phyloP scores from a whole-genome alignment of 1,284 basidiomycete species.

The Melampsora medusae region DNA sequence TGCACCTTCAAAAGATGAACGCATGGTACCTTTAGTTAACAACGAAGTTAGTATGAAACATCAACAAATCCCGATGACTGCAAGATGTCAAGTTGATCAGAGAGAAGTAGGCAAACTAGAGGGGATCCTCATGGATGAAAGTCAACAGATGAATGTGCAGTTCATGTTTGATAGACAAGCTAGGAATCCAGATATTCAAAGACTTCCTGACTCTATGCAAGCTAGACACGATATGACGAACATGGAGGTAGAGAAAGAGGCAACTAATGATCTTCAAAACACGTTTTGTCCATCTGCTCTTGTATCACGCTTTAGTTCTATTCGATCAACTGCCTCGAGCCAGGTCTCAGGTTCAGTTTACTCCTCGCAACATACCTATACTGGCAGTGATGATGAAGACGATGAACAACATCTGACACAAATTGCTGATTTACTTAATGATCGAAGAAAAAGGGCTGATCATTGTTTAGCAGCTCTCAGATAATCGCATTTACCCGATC shows the following conservation, averaged over 20 bases:
- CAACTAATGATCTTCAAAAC: no score
- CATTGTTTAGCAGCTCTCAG: neutral
- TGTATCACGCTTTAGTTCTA: neutral
- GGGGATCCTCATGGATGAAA: neutral
- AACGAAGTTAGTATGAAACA: neutral
- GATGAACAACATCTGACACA: neutral
- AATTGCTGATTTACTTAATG: neutral
- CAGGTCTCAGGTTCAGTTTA: neutral
- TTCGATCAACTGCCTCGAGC: neutral
- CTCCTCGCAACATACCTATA: neutral
- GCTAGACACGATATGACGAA: no score
- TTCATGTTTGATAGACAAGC: neutral
- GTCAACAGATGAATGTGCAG: neutral
- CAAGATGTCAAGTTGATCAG: no score
- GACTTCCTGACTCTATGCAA: no score
- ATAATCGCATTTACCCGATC: neutral
- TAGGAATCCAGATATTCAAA: neutral
- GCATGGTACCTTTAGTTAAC: neutral
- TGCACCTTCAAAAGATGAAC: neutral
- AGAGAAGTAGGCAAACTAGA: neutral
- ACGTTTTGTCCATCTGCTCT: neutral
- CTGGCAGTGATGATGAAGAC: neutral
- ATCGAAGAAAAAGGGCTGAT: constrained; percentile 3
- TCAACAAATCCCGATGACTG: neutral
- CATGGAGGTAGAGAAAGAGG: neutral